phyloP scores from a whole-genome alignment of 495 filamentous ascomycete genomes.

The Penicillium paxilli region DNA sequence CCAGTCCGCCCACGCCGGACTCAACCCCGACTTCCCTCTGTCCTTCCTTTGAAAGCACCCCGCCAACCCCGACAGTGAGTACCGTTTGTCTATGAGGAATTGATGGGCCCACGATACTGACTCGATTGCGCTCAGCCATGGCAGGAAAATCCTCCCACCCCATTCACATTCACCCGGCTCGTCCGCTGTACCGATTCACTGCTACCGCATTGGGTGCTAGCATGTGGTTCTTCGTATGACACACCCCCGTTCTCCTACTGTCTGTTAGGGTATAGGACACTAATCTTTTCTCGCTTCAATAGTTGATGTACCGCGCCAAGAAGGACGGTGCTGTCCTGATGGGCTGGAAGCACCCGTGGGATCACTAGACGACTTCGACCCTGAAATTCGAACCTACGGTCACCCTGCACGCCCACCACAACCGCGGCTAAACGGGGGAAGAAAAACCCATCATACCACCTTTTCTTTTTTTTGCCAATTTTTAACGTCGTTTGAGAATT shows the following conservation, averaged over 20 bases:
- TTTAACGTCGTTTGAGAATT: background rate
- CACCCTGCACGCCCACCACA: background rate
- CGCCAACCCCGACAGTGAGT: slow-evolving; percentile 14
- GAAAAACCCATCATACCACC: slow-evolving; percentile 9
- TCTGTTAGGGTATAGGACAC: no score
- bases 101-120: background rate
- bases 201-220: slow-evolving; percentile 86
- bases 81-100: background rate
- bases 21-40: slow-evolving; percentile 9
- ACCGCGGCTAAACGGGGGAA: background rate
- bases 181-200: slow-evolving; percentile 77
- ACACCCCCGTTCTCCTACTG: background rate
- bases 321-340: slow-evolving; percentile 86
- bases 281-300: slow-evolving; percentile 17
- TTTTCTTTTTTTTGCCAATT: slow-evolving; percentile 4
- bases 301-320: slow-evolving; percentile 96
- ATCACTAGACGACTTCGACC: slow-evolving; percentile 62
- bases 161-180: slow-evolving; percentile 68
- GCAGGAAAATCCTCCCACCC: slow-evolving; percentile 60
- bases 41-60: slow-evolving; percentile 11
- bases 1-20: no score
- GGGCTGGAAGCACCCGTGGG: slow-evolving; percentile 98
- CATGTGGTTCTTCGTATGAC: slow-evolving; percentile 98
- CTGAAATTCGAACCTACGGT: background rate
- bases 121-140: slow-evolving; percentile 39